A percentile compares a stretch with the other conserved stretches of the same genome.
These are phyloP conservation scores for Blastobotrys chiropterorum DNA, from an alignment of 805 yeast species.

Conservation along the genomic window DNA sequence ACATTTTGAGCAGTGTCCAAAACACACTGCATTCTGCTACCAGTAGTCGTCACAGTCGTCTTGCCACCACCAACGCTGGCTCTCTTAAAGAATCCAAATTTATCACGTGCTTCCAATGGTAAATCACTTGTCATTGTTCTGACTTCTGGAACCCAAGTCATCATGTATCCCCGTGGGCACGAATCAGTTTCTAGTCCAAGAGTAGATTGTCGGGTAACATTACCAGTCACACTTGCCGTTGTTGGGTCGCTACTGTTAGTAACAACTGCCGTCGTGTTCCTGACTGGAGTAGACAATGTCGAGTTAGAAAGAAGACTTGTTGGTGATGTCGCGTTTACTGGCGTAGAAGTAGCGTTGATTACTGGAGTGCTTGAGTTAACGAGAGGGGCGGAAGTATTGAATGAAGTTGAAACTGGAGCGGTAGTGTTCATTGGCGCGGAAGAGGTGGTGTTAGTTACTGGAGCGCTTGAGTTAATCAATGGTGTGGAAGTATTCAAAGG, in stretches of 20 bases:
- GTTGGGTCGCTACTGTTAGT: neutral
- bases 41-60: neutral
- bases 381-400: neutral
- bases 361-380: neutral
- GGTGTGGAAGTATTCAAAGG: neutral
- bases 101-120: neutral
- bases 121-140: neutral
- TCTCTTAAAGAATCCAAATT: neutral
- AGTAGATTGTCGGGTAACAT: neutral
- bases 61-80: neutral
- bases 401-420: neutral
- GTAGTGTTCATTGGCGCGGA: neutral
- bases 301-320: neutral
- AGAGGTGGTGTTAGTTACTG: neutral
- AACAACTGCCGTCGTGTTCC: too few species aligned
- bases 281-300: neutral
- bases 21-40: neutral
- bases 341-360: neutral
- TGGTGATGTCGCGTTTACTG: neutral
- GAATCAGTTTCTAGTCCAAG: neutral
- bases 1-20: neutral
- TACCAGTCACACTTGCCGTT: neutral
- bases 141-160: neutral
- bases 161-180: neutral
- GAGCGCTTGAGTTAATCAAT: neutral